Conservation (phyloP, 495 filamentous ascomycete species). For the Chaetomium tenue region DNA sequence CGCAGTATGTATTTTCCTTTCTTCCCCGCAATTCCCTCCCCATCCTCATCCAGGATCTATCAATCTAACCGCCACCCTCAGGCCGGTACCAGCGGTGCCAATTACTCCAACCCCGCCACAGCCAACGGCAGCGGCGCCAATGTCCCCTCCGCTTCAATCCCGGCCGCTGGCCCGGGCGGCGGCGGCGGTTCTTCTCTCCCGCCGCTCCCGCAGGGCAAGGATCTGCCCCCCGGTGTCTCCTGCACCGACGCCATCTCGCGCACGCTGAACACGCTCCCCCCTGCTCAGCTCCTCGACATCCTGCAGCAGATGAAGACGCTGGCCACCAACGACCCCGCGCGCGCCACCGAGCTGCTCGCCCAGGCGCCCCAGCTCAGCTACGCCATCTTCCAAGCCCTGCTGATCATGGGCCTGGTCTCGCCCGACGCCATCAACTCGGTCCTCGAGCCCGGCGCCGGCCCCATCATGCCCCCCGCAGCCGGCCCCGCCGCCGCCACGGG, state of each 20-base stretch:
- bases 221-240: constrained; percentile 73
- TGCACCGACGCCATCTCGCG: constrained; percentile 88
- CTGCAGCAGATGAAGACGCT: constrained; percentile 92
- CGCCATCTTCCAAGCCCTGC: constrained; percentile 91
- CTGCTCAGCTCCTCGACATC: constrained; percentile 89
- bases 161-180: constrained; percentile 11
- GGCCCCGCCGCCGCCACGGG: constrained; percentile 34
- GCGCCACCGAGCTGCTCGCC: constrained; percentile 81
- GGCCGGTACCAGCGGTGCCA: background rate
- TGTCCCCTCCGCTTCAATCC: constrained; percentile 30
- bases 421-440: constrained; percentile 51
- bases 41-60: background rate
- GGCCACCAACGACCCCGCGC: constrained; percentile 71
- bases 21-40: background rate
- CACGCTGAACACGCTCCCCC: constrained; percentile 79
- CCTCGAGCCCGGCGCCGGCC: constrained; percentile 39
- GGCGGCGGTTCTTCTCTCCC: constrained; percentile 54
- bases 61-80: background rate
- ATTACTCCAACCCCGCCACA: constrained; percentile 24
- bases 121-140: constrained; percentile 21
- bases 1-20: constrained; percentile 24
- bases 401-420: constrained; percentile 91
- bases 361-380: constrained; percentile 92
- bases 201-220: constrained; percentile 77
- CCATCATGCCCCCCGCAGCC: constrained; percentile 57